Evolutionary conservation across 164 flowering plant species (phyloP).

Genomic region (Litsea cubeba): DNA sequence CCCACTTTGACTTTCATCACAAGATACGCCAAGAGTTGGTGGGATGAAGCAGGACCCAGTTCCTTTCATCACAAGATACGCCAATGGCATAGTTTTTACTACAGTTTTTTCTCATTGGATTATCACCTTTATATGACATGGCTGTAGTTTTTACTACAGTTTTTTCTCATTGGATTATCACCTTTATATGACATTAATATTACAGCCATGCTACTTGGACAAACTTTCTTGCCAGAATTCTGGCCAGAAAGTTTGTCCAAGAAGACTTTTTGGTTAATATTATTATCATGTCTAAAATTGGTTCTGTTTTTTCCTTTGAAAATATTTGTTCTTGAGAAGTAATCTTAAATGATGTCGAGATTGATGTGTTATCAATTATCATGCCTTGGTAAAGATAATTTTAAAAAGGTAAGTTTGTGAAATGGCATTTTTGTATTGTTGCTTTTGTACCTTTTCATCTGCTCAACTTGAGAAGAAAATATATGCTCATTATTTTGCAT

Average conservation of each 20-base stretch:
- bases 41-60: neutral
- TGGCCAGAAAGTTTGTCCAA: too few relatives aligned
- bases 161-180: too few relatives aligned
- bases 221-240: too few relatives aligned
- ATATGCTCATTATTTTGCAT: neutral
- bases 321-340: neutral
- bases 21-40: neutral
- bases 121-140: neutral
- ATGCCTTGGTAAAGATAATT: constrained; percentile 14
- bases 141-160: too few relatives aligned
- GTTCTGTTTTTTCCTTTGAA: neutral
- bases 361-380: neutral
- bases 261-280: too few relatives aligned
- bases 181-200: too few relatives aligned
- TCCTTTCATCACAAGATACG: neutral
- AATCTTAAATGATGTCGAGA: neutral
- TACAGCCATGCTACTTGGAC: too few relatives aligned
- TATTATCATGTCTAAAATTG: neutral
- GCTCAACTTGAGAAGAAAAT: too few relatives aligned
- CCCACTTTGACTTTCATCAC: neutral
- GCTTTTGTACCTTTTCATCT: too few relatives aligned
- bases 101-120: neutral
- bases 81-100: neutral
- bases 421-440: constrained; percentile 12
- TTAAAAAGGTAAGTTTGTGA: constrained; percentile 13